Evolutionary conservation across 2,329 filamentous ascomycete genomes (phyloP).

Genomic region (Parascedosporium putredinis): DNA sequence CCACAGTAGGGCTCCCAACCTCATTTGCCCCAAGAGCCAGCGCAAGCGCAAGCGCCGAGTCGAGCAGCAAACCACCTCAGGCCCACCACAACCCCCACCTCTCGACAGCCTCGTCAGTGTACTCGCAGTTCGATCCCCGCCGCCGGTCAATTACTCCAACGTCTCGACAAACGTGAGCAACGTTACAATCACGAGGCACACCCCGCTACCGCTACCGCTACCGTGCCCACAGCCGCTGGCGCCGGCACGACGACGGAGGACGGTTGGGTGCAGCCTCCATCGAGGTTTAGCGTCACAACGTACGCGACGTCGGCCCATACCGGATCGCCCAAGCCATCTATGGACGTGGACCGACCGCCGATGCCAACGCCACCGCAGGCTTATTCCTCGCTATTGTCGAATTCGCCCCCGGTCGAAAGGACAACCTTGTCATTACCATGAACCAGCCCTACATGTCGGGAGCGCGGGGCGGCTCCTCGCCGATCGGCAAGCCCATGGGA

Average conservation of each 20-base stretch:
- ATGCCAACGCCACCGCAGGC: slow-evolving; percentile 25
- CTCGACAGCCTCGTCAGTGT: slow-evolving; percentile 25
- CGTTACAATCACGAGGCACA: background rate
- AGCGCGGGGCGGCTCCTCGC: slow-evolving; percentile 12
- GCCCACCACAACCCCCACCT: slow-evolving; percentile 19
- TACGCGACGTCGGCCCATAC: slow-evolving; percentile 41
- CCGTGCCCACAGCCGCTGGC: no score
- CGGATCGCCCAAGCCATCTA: slow-evolving; percentile 27
- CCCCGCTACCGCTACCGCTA: background rate
- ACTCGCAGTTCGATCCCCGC: slow-evolving; percentile 15
- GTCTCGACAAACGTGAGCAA: background rate
- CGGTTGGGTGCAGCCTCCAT: slow-evolving; percentile 39
- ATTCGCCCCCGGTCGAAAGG: slow-evolving; percentile 7
- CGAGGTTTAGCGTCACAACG: slow-evolving; percentile 55
- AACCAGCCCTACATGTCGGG: slow-evolving; percentile 22
- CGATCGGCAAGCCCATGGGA: background rate
- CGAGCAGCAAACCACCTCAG: slow-evolving; percentile 9
- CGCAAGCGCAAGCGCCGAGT: slow-evolving; percentile 8
- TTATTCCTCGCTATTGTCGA: slow-evolving; percentile 6
- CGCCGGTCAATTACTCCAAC: background rate
- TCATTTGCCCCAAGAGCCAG: slow-evolving; percentile 10
- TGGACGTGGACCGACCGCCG: slow-evolving; percentile 25
- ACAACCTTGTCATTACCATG: slow-evolving; percentile 24
- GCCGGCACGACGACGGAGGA: no score
- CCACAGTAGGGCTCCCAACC: slow-evolving; percentile 14